A percentile compares a stretch with the other conserved stretches of the same genome.
These are phyloP conservation scores for Acanthamoeba sp. DNA, from an alignment of 208 protist genomes.

Conservation along the genomic window DNA sequence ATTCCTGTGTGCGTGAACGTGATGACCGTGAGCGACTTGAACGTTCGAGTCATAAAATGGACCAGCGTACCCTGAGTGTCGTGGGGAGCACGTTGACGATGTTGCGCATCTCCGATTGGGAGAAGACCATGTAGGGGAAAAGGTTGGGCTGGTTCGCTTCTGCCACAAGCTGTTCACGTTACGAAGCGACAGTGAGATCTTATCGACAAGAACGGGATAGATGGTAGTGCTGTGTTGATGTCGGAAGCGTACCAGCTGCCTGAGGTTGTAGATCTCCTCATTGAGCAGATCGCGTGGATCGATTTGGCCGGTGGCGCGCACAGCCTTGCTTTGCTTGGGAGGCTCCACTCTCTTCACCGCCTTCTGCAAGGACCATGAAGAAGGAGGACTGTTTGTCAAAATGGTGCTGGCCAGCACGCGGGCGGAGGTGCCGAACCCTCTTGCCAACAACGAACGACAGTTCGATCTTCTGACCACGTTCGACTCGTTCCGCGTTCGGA, in stretches of 20 bases:
- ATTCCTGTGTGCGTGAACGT: slow-evolving; percentile 13
- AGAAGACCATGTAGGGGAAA: slow-evolving; percentile 45
- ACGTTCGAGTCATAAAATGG: not conserved
- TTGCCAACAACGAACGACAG: slow-evolving; percentile 47
- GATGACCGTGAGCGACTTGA: not conserved
- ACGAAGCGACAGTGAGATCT: not conserved
- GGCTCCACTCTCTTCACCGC: not conserved
- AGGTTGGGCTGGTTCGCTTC: slow-evolving; percentile 34
- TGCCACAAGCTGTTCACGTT: not conserved
- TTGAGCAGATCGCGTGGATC: not conserved
- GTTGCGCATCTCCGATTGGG: slow-evolving; percentile 19
- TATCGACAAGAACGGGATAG: too few relatives aligned
- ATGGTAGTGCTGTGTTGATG: not conserved
- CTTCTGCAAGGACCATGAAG: not conserved
- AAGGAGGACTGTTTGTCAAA: too few relatives aligned
- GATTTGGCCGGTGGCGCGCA: not conserved
- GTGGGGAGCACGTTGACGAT: slow-evolving; percentile 12
- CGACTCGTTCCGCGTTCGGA: slow-evolving; percentile 20
- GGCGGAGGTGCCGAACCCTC: too few relatives aligned
- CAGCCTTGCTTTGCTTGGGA: slow-evolving; percentile 46
- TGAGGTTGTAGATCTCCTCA: slow-evolving; percentile 7
- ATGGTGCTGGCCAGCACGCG: too few relatives aligned
- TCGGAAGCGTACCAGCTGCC: not conserved
- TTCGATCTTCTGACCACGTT: slow-evolving; percentile 23
- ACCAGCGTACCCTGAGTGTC: not conserved